Evolutionary conservation across 352 stramenopile genomes (phyloP).

Genomic region (Pythium sukuiense): DNA sequence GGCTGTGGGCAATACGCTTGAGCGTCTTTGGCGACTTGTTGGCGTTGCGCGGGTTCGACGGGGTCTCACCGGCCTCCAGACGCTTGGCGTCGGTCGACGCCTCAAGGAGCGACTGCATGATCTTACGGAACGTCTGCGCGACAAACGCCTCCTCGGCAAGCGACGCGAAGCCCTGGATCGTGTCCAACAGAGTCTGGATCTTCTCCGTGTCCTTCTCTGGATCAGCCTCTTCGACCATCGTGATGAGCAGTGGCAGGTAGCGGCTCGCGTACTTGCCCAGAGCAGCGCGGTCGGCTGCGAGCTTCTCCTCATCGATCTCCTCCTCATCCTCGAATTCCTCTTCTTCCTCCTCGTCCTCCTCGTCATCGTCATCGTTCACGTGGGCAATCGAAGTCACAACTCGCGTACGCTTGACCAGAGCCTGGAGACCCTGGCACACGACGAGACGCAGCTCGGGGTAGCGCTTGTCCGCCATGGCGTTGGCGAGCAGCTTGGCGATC

Average conservation of each 20-base stretch:
- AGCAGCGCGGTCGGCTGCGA: conserved; percentile 68
- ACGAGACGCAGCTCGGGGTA: conserved; percentile 81
- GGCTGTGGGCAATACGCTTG: conserved; percentile 63
- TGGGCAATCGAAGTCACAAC: conserved; percentile 39
- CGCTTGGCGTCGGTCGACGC: conserved; percentile 78
- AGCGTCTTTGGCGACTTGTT: conserved; percentile 53
- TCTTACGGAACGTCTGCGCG: conserved; percentile 79
- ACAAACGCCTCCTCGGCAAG: conserved; percentile 70
- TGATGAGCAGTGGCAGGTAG: conserved; percentile 86
- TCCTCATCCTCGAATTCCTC: conserved; percentile 46
- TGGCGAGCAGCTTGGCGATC: conserved; percentile 83
- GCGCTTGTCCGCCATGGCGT: conserved; percentile 85
- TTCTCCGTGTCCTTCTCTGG: conserved; percentile 75
- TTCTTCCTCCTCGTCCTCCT: conserved; percentile 39
- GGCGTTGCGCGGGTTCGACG: conserved; percentile 29
- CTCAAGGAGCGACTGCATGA: conserved; percentile 88
- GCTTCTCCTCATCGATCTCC: conserved; percentile 75
- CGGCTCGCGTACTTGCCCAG: conserved; percentile 77
- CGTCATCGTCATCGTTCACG: conserved; percentile 46
- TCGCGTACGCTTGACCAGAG: conserved; percentile 73
- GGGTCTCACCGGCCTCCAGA: conserved; percentile 39
- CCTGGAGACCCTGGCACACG: conserved; percentile 85
- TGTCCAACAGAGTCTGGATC: conserved; percentile 72
- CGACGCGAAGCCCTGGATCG: conserved; percentile 78
- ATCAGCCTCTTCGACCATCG: conserved; percentile 81